Evolutionary conservation across 331 rosid genomes (phyloP).

Genomic region (Phaseolus coccineus): DNA sequence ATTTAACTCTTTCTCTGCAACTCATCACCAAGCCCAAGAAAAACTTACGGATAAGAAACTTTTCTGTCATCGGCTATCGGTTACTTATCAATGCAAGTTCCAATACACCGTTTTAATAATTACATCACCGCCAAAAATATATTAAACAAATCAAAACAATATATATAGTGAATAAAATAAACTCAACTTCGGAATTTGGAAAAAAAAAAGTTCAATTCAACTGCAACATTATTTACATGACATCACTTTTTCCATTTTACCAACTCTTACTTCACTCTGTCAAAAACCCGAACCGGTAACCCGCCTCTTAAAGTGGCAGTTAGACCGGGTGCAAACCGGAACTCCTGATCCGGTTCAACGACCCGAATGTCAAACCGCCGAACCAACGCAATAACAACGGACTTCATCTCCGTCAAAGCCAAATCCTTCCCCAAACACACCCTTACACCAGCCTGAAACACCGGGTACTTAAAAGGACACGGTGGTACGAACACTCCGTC

Average conservation of each 20-base stretch:
- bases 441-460: conserved; percentile 83
- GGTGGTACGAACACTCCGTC: conserved; percentile 56
- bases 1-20: too few relatives aligned
- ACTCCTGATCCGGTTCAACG: conserved; percentile 22
- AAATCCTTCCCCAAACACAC: conserved; percentile 90
- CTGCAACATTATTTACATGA: neutral
- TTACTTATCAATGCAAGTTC: too few relatives aligned
- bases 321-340: conserved; percentile 68
- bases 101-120: too few relatives aligned
- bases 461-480: conserved; percentile 73
- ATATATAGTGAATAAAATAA: too few relatives aligned
- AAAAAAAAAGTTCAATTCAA: too few relatives aligned
- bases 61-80: too few relatives aligned
- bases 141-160: too few relatives aligned
- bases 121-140: too few relatives aligned
- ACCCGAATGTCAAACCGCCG: conserved; percentile 61
- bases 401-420: conserved; percentile 74
- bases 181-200: too few relatives aligned
- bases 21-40: too few relatives aligned
- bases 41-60: too few relatives aligned
- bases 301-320: conserved; percentile 80
- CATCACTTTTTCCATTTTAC: neutral
- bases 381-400: conserved; percentile 51
- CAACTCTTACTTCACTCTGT: neutral
- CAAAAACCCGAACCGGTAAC: conserved; percentile 62